Percentiles rank a stretch among this genome's conserved stretches.
These are phyloP conservation scores for Phytopythium chamaehyphon DNA, from an alignment of 352 stramenopile genomes.

Conservation along the genomic window DNA sequence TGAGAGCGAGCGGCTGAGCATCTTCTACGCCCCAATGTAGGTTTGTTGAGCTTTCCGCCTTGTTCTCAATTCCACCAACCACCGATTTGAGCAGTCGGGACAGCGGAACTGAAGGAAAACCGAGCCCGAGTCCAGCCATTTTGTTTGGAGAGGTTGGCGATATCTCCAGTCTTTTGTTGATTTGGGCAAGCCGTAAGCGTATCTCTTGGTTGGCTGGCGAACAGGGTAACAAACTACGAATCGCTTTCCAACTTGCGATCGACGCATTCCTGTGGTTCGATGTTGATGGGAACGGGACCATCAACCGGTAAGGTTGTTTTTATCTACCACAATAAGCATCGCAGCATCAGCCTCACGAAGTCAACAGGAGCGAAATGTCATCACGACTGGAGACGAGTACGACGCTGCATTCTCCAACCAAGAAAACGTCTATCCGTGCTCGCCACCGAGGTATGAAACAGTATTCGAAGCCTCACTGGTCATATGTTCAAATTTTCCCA, in stretches of 20 bases:
- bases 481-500: neutral
- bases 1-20: conserved; percentile 63
- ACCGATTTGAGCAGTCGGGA: conserved; percentile 1
- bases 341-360: no score
- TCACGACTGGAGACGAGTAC: conserved; percentile 57
- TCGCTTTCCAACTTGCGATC: conserved; percentile 76
- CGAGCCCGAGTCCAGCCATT: conserved; percentile 24
- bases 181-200: no score
- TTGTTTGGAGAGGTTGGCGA: conserved; percentile 59
- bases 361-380: conserved; percentile 52
- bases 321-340: no score
- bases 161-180: neutral
- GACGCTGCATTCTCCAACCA: conserved; percentile 70
- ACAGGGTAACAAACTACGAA: conserved; percentile 74
- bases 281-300: conserved; percentile 63
- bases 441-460: conserved; percentile 15
- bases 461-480: conserved; percentile 1
- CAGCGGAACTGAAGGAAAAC: conserved; percentile 1
- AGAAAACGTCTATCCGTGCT: conserved; percentile 54
- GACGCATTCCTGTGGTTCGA: conserved; percentile 88
- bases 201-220: neutral
- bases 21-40: conserved; percentile 80
- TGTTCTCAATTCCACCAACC: neutral
- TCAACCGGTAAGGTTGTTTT: conserved; percentile 45
- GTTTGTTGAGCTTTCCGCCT: neutral